Percentiles rank a stretch among this genome's conserved stretches.
Evolutionary conservation across 192 early-diverging fungal genomes (phyloP).

Genomic region (Coemansia sp.): DNA sequence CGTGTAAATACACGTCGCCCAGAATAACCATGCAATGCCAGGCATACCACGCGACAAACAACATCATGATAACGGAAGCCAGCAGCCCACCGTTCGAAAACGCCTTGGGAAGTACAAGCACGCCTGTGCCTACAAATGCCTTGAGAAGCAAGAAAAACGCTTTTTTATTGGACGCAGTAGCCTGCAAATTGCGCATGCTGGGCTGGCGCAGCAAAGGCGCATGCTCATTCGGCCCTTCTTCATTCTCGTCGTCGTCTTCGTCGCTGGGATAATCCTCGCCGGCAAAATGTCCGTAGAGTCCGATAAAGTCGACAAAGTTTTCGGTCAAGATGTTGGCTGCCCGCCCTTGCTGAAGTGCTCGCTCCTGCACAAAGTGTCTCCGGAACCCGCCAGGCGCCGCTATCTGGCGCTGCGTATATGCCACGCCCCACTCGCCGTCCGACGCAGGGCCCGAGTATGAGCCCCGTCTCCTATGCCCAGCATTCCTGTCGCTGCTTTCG

Average conservation of each 20-base stretch:
- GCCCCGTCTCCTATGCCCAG: constrained; percentile 18
- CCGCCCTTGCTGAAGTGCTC: constrained; percentile 67
- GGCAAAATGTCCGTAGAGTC: constrained; percentile 90
- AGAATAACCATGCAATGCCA: constrained; percentile 67
- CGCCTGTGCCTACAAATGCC: constrained; percentile 83
- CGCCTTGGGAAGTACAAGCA: constrained; percentile 70
- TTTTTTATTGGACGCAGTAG: constrained; percentile 66
- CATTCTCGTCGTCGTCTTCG: constrained; percentile 61
- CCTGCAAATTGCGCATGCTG: constrained; percentile 24
- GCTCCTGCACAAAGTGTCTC: constrained; percentile 79
- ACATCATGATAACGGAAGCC: constrained; percentile 59
- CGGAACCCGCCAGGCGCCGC: constrained; percentile 84
- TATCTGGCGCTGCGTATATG: constrained; percentile 52
- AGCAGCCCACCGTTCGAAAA: constrained; percentile 76
- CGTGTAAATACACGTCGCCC: constrained; percentile 60
- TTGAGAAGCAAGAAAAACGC: constrained; percentile 79
- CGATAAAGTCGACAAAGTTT: constrained; percentile 94
- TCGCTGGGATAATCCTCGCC: constrained; percentile 89
- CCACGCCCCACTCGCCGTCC: constrained; percentile 43
- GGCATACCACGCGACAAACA: constrained; percentile 62
- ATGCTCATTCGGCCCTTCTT: constrained; percentile 2
- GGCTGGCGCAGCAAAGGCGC: constrained; percentile 13
- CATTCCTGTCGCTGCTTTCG: not conserved
- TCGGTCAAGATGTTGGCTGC: constrained; percentile 68
- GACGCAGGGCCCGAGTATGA: constrained; percentile 43